Percentiles rank a stretch among this genome's conserved stretches.
phyloP scores from a whole-genome alignment of 2,329 filamentous ascomycete genomes.

The Xylogone sp. region DNA sequence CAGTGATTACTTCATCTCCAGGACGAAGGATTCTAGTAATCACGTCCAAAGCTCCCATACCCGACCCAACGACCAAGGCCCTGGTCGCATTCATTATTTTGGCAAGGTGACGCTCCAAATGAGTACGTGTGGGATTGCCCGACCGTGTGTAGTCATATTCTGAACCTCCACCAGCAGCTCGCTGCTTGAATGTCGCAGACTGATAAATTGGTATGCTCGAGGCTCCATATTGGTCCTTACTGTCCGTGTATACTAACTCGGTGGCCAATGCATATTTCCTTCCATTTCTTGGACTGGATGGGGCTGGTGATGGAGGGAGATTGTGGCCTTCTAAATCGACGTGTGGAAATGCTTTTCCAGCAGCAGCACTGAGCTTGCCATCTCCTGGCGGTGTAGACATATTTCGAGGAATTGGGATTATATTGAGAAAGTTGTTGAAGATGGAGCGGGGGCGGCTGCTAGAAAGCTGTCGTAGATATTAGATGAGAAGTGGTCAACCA shows the following conservation, averaged over 20 bases:
- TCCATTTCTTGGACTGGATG: constrained; percentile 83
- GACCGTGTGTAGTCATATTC: constrained; percentile 99
- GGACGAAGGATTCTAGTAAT: constrained; percentile 87
- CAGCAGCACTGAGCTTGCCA: constrained; percentile 18
- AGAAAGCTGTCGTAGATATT: not conserved
- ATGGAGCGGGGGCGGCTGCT: not conserved
- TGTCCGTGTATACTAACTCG: constrained; percentile 93
- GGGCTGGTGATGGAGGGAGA: constrained; percentile 86
- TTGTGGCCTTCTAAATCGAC: constrained; percentile 81
- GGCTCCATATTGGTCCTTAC: constrained; percentile 93
- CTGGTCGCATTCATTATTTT: constrained; percentile 98
- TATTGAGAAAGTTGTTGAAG: constrained; percentile 1
- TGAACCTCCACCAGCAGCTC: constrained; percentile 69
- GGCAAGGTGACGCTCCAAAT: constrained; percentile 92
- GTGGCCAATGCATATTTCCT: constrained; percentile 91
- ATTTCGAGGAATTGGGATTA: constrained; percentile 2
- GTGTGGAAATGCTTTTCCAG: constrained; percentile 33
- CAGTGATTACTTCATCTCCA: constrained; percentile 95
- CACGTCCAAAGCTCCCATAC: constrained; percentile 96
- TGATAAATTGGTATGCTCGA: constrained; percentile 98
- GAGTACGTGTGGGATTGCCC: constrained; percentile 92
- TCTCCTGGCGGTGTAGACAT: constrained; percentile 30
- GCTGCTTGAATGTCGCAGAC: constrained; percentile 97
- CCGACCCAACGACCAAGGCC: constrained; percentile 88
- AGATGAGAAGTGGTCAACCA: too few species aligned